These are phyloP conservation scores for Schoenoplectus triqueter DNA, from an alignment of 202 grass and related monocot species.

Conservation along the genomic window DNA sequence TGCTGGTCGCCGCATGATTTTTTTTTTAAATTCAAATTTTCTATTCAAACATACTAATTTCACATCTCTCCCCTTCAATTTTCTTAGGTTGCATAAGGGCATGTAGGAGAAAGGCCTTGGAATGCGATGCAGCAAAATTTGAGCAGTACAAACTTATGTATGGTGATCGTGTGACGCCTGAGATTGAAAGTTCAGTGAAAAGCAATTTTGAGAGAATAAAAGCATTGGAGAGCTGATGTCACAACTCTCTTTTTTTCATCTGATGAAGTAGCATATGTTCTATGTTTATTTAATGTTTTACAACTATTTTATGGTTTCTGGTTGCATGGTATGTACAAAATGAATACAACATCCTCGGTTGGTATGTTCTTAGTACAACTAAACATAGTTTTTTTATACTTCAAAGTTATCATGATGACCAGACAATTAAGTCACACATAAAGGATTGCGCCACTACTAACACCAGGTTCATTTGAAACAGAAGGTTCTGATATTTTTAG, in stretches of 20 bases:
- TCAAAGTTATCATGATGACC: too few relatives aligned
- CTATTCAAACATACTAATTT: background rate
- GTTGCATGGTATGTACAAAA: too few relatives aligned
- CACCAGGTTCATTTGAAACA: slow-evolving; percentile 6
- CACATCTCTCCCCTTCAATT: background rate
- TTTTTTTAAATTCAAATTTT: slow-evolving; percentile 1
- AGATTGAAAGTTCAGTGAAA: slow-evolving; percentile 50
- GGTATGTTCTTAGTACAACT: too few relatives aligned
- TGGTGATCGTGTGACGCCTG: slow-evolving; percentile 41
- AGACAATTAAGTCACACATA: too few relatives aligned
- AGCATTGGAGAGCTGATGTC: slow-evolving; percentile 54
- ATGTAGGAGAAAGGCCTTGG: slow-evolving; percentile 68
- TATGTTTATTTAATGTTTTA: background rate
- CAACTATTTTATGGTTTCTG: too few relatives aligned
- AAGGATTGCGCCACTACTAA: slow-evolving; percentile 1
- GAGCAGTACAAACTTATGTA: slow-evolving; percentile 55
- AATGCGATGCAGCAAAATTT: slow-evolving; percentile 71
- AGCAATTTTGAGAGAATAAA: slow-evolving; percentile 60
- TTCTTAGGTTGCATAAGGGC: slow-evolving; percentile 60
- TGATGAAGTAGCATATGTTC: slow-evolving; percentile 6
- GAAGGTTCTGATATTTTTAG: background rate
- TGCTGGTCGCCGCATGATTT: background rate
- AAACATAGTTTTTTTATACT: too few relatives aligned
- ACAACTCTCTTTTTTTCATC: background rate
- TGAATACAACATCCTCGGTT: too few relatives aligned